Evolutionary conservation across 169 alveolate species (phyloP).

Genomic region (Cryptosporidium xiaoi): DNA sequence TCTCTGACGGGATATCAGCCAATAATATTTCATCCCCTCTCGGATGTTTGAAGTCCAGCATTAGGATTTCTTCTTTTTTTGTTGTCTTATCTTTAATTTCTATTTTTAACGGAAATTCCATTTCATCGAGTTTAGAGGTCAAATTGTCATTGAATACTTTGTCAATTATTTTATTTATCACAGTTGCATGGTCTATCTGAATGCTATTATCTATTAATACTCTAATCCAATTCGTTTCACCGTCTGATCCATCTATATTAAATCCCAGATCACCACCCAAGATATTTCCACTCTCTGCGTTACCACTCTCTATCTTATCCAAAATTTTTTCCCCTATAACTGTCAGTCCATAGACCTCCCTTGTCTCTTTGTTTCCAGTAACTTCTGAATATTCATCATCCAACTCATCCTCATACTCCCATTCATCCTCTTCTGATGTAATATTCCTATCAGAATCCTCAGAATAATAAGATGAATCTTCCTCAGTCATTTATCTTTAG

Average conservation of each 20-base stretch:
- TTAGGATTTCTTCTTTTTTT: slow-evolving; percentile 3
- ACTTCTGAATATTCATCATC: slow-evolving; percentile 51
- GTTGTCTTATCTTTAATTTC: slow-evolving; percentile 10
- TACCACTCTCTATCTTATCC: neutral
- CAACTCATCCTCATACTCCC: slow-evolving; percentile 13
- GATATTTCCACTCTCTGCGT: neutral
- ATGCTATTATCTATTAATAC: slow-evolving; percentile 47
- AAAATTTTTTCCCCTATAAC: neutral
- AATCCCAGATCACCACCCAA: neutral
- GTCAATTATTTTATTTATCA: slow-evolving; percentile 9
- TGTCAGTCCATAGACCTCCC: slow-evolving; percentile 57
- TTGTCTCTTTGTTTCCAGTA: neutral
- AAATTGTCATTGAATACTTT: neutral
- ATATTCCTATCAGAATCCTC: slow-evolving; percentile 39
- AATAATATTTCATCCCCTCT: slow-evolving; percentile 67
- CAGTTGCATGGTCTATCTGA: slow-evolving; percentile 25
- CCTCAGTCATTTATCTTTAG: slow-evolving; percentile 18
- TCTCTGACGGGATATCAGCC: slow-evolving; percentile 44
- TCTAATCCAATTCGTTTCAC: slow-evolving; percentile 35
- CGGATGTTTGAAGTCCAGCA: slow-evolving; percentile 24
- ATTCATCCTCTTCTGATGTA: slow-evolving; percentile 41
- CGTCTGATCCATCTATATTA: slow-evolving; percentile 18
- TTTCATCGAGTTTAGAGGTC: too few relatives aligned
- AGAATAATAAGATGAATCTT: slow-evolving; percentile 55
- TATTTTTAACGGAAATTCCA: slow-evolving; percentile 23